Percentiles rank a stretch among this genome's conserved stretches.
These are phyloP conservation scores for Neofusicoccum laricinum DNA, from an alignment of 2,329 filamentous ascomycete genomes.

Conservation along the genomic window DNA sequence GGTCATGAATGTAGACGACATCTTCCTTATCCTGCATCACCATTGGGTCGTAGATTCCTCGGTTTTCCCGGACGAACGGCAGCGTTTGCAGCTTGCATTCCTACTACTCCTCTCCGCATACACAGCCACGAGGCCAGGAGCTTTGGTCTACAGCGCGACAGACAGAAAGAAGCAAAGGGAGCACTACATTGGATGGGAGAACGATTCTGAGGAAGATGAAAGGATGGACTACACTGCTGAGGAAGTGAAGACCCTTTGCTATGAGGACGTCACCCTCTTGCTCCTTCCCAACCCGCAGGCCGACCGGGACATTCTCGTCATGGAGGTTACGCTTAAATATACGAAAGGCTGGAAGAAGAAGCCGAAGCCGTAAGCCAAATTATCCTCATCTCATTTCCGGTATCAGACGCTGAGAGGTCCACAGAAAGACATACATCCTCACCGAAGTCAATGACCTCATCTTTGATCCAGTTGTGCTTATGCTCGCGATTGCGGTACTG, in stretches of 20 bases:
- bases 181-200: background rate
- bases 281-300: background rate
- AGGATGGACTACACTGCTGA: background rate
- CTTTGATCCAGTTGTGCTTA: background rate
- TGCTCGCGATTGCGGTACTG: background rate
- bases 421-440: background rate
- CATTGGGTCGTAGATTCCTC: constrained; percentile 23
- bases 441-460: background rate
- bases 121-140: constrained; percentile 22
- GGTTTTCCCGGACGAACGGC: constrained; percentile 21
- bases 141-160: constrained; percentile 16
- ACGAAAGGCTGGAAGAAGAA: background rate
- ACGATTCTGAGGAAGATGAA: background rate
- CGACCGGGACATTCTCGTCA: background rate
- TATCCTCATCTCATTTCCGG: no score
- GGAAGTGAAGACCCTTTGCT: background rate
- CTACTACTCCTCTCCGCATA: constrained; percentile 25
- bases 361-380: background rate
- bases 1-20: constrained; percentile 24
- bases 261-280: background rate
- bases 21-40: constrained; percentile 23
- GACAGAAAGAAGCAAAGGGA: constrained; percentile 6
- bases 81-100: constrained; percentile 21
- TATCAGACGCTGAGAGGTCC: background rate
- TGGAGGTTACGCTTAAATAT: background rate